These are phyloP conservation scores for Mortierella sp. DNA, from an alignment of 371 early-diverging fungal genomes.

Conservation along the genomic window DNA sequence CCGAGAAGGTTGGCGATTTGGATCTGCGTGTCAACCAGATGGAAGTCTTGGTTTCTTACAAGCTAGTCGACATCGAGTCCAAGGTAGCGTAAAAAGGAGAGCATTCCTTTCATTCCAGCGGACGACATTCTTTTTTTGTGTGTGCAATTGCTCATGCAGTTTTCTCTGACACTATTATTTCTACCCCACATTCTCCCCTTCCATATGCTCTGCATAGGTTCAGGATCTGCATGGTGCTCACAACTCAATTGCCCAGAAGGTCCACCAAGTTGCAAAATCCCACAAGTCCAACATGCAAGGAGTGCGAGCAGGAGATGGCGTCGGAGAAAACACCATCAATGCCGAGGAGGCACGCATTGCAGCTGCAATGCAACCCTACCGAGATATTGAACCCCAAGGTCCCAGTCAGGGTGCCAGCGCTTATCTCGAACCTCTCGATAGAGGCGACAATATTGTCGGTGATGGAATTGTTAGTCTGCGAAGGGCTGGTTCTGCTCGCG, in stretches of 20 bases:
- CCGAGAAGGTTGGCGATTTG: conserved; percentile 56
- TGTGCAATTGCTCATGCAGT: not conserved
- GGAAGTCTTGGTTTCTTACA: conserved; percentile 57
- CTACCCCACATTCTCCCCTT: not conserved
- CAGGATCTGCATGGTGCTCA: conserved; percentile 58
- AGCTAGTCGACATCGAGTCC: conserved; percentile 57
- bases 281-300: conserved; percentile 57
- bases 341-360: conserved; percentile 36
- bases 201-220: conserved; percentile 19
- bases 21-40: conserved; percentile 57
- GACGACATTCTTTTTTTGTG: not conserved
- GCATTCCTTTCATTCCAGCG: not conserved
- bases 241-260: conserved; percentile 56
- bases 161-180: not conserved
- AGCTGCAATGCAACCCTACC: conserved; percentile 49
- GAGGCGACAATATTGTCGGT: not conserved
- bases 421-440: conserved; percentile 20
- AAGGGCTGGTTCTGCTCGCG: not conserved
- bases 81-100: conserved; percentile 32
- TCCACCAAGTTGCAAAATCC: conserved; percentile 55
- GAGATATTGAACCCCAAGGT: conserved; percentile 41
- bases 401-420: conserved; percentile 25
- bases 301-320: conserved; percentile 43
- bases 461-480: conserved; percentile 20
- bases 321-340: conserved; percentile 43